These are phyloP conservation scores for Glycine latifolia DNA, from an alignment of 306 rosid genomes.

Conservation along the genomic window DNA sequence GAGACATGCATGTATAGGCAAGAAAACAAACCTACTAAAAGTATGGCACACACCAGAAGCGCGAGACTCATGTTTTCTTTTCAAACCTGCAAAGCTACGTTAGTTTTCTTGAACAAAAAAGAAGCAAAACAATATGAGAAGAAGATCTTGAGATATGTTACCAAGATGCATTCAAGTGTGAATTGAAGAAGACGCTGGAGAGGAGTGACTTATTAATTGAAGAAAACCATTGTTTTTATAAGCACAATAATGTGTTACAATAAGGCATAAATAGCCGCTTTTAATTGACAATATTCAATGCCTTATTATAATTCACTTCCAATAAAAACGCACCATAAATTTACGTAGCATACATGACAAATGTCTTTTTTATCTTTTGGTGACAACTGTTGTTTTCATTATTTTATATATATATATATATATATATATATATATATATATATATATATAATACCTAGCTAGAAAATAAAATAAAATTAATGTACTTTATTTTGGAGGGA, in stretches of 20 bases:
- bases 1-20: no score
- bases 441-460: no score
- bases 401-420: no score
- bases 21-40: conserved; percentile 31
- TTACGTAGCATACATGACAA: no score
- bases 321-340: no score
- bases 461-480: no score
- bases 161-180: neutral
- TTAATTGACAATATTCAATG: conserved; percentile 15
- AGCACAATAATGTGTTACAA: neutral
- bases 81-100: neutral
- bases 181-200: neutral
- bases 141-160: neutral
- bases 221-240: neutral
- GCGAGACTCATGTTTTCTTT: conserved; percentile 39
- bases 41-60: conserved; percentile 27
- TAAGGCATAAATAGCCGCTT: neutral
- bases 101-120: neutral
- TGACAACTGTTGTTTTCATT: no score
- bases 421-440: no score
- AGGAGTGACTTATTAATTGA: neutral
- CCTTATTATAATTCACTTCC: no score
- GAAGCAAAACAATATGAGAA: neutral
- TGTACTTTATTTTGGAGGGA: no score
- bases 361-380: neutral